A percentile compares a stretch with the other conserved stretches of the same genome.
Evolutionary conservation across 1,284 basidiomycete genomes (phyloP).

Genomic region (Cryptococcus hybrid): DNA sequence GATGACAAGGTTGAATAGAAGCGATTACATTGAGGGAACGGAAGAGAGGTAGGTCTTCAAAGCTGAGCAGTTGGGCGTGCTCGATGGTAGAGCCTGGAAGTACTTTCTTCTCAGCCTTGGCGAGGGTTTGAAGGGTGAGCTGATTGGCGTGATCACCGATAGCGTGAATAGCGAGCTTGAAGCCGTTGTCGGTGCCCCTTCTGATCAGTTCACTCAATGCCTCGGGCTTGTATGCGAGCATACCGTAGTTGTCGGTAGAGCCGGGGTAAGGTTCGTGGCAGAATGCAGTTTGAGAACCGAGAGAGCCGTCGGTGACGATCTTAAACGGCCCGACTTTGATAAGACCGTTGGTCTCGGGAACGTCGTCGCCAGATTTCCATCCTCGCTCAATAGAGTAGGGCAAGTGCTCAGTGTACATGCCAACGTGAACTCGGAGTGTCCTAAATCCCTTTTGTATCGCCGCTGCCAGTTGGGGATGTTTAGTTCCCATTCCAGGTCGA

Average conservation of each 20-base stretch:
- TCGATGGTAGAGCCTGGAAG: constrained; percentile 36
- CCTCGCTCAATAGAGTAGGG: constrained; percentile 26
- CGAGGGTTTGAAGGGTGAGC: constrained; percentile 25
- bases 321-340: constrained; percentile 39
- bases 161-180: constrained; percentile 42
- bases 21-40: constrained; percentile 31
- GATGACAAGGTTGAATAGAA: constrained; percentile 41
- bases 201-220: constrained; percentile 23
- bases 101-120: constrained; percentile 15
- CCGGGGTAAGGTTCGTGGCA: constrained; percentile 40
- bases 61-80: constrained; percentile 40
- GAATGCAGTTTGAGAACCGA: constrained; percentile 35
- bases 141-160: constrained; percentile 42
- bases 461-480: constrained; percentile 31
- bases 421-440: constrained; percentile 33
- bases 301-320: constrained; percentile 30
- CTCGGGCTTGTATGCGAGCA: constrained; percentile 19
- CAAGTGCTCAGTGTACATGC: constrained; percentile 39
- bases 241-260: constrained; percentile 21
- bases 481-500: constrained; percentile 44
- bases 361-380: constrained; percentile 25
- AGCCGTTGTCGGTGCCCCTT: constrained; percentile 21
- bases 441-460: constrained; percentile 25
- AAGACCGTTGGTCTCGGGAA: constrained; percentile 28
- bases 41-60: constrained; percentile 33